phyloP scores from a whole-genome alignment of 2,329 filamentous ascomycete species.

The Stemphylium vesicarium region DNA sequence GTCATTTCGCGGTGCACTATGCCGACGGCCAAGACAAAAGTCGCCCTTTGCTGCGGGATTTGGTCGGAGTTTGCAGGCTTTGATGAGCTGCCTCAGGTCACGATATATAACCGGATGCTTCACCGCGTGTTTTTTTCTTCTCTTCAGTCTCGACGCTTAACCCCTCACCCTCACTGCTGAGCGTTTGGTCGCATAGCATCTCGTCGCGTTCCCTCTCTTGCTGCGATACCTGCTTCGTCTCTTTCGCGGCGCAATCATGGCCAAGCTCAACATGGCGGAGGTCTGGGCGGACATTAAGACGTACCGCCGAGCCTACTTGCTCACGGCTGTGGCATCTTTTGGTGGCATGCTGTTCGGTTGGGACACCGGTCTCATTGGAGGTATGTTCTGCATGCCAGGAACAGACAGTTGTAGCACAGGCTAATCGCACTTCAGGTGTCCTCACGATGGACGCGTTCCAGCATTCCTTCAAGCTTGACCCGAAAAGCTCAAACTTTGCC shows the following conservation, averaged over 20 bases:
- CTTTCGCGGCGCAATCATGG: conserved; percentile 30
- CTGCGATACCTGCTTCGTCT: background rate
- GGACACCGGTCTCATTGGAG: conserved; percentile 47
- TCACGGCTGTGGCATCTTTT: conserved; percentile 53
- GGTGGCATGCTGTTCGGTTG: conserved; percentile 49
- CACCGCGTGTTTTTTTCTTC: background rate
- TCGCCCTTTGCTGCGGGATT: conserved; percentile 8
- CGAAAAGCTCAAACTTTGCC: conserved; percentile 40
- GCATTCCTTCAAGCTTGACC: conserved; percentile 50
- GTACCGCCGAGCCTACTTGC: conserved; percentile 50
- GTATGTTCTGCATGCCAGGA: background rate
- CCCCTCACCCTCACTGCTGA: too few relatives aligned
- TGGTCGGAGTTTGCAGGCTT: conserved; percentile 3
- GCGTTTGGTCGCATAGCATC: background rate
- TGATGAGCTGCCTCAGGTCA: background rate
- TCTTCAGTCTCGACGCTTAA: background rate
- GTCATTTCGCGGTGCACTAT: conserved; percentile 14
- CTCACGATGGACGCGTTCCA: conserved; percentile 54
- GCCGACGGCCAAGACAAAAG: conserved; percentile 6
- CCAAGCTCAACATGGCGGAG: conserved; percentile 38
- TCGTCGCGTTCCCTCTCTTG: background rate
- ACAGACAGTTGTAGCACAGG: background rate
- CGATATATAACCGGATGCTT: conserved; percentile 6
- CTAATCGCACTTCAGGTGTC: conserved; percentile 36
- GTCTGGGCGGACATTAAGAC: conserved; percentile 50